Percentiles rank a stretch among this genome's conserved stretches.
Conservation (phyloP, 257 asterid species). For the Penstemon davidsonii region DNA sequence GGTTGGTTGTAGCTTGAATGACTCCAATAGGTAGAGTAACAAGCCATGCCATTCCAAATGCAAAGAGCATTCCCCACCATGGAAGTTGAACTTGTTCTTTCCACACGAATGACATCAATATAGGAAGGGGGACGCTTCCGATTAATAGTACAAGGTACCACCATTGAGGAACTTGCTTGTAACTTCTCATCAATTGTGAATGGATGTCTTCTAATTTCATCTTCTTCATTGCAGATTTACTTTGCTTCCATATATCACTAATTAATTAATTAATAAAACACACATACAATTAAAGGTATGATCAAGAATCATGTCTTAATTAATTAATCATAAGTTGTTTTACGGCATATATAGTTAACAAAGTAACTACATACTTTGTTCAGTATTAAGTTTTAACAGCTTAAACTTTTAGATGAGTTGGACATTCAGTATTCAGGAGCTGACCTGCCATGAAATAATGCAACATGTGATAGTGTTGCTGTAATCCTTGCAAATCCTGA, state of each 20-base stretch:
- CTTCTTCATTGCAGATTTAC: conserved; percentile 70
- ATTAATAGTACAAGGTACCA: conserved; percentile 68
- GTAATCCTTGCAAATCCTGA: conserved; percentile 96
- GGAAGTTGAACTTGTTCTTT: conserved; percentile 78
- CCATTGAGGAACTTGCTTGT: conserved; percentile 92
- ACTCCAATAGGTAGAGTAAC: conserved; percentile 93
- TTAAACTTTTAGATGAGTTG: background rate
- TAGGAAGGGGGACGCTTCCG: conserved; percentile 66
- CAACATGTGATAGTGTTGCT: conserved; percentile 89
- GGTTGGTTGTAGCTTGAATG: conserved; percentile 95
- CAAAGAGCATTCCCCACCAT: conserved; percentile 95
- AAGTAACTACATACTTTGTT: no score
- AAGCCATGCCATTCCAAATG: conserved; percentile 75
- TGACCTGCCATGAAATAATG: conserved; percentile 91
- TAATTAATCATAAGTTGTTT: no score
- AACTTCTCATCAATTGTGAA: conserved; percentile 73
- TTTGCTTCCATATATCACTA: conserved; percentile 89
- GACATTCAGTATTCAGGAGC: conserved; percentile 10
- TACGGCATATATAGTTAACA: no score
- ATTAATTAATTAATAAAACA: conserved; percentile 21
- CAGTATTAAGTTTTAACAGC: background rate
- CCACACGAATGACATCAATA: conserved; percentile 77
- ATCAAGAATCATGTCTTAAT: no score
- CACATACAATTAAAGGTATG: no score
- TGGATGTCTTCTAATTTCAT: conserved; percentile 60